A percentile compares a stretch with the other conserved stretches of the same genome.
Conservation (phyloP, 352 stramenopile species). For the Phytophthora cactorum region DNA sequence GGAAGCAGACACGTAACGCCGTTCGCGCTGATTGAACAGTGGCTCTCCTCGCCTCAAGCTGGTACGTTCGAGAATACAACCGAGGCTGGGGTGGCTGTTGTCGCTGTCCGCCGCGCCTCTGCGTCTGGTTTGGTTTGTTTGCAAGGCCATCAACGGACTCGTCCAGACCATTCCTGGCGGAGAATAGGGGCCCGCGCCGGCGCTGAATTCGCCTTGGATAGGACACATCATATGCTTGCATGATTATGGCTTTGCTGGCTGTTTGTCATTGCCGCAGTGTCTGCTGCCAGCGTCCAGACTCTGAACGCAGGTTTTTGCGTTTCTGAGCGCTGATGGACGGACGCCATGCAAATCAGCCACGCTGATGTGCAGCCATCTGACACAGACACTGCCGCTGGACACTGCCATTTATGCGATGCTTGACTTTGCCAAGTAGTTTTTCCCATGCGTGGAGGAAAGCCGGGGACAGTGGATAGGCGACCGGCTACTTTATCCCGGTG, state of each 20-base stretch:
- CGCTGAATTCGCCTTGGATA: slow-evolving; percentile 30
- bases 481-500: slow-evolving; percentile 31
- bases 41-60: slow-evolving; percentile 35
- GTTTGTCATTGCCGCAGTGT: slow-evolving; percentile 36
- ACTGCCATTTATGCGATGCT: slow-evolving; percentile 36
- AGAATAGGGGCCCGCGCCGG: slow-evolving; percentile 17
- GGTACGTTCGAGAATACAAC: slow-evolving; percentile 44
- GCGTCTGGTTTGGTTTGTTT: slow-evolving; percentile 31
- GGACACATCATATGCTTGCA: slow-evolving; percentile 43
- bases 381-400: slow-evolving; percentile 22
- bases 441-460: slow-evolving; percentile 23
- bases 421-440: slow-evolving; percentile 31
- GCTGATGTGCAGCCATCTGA: slow-evolving; percentile 27
- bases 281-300: slow-evolving; percentile 16
- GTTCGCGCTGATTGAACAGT: slow-evolving; percentile 38
- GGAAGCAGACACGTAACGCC: slow-evolving; percentile 24
- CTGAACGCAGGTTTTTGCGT: neutral
- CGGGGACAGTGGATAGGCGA: slow-evolving; percentile 34
- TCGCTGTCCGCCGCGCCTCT: slow-evolving; percentile 19
- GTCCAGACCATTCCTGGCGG: slow-evolving; percentile 36
- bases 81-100: slow-evolving; percentile 14
- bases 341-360: slow-evolving; percentile 20
- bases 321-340: slow-evolving; percentile 11
- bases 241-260: slow-evolving; percentile 44
- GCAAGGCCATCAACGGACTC: slow-evolving; percentile 36